Evolutionary conservation across 2,329 filamentous ascomycete genomes (phyloP).

Genomic region (Amesomyces nigricolor): DNA sequence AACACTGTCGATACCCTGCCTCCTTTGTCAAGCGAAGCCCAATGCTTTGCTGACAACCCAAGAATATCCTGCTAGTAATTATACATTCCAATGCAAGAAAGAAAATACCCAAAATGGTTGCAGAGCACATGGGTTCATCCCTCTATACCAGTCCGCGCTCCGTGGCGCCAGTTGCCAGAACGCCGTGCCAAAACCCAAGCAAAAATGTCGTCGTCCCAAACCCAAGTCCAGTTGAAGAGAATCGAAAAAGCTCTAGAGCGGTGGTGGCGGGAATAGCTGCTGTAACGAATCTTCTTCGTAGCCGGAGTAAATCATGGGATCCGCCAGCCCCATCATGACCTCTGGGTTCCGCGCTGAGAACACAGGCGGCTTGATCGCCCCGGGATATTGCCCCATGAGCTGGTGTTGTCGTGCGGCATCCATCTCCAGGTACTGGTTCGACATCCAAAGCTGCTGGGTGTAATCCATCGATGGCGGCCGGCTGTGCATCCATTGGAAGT

Average conservation of each 20-base stretch:
- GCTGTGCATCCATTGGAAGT: constrained; percentile 3
- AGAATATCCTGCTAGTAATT: background rate
- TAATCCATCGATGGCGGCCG: constrained; percentile 10
- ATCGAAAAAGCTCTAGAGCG: background rate
- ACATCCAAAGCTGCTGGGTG: constrained; percentile 11
- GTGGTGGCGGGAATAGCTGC: constrained; percentile 5
- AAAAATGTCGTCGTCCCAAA: background rate
- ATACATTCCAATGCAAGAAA: background rate
- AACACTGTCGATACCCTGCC: no score
- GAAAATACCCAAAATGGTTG: background rate
- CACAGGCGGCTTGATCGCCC: constrained; percentile 51
- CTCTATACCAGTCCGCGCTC: background rate
- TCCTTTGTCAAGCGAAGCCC: background rate
- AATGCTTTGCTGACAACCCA: background rate
- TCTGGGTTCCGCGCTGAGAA: constrained; percentile 43
- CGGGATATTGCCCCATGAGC: constrained; percentile 47
- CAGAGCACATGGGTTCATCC: background rate
- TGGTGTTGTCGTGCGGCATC: background rate
- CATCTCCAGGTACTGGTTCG: constrained; percentile 1
- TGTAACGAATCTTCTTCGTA: constrained; percentile 43
- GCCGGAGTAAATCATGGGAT: constrained; percentile 54
- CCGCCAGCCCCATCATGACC: constrained; percentile 52
- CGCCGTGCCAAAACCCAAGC: background rate
- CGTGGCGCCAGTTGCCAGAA: background rate
- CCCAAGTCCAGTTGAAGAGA: background rate